Base-by-base conservation (phyloP, 2,329 filamentous ascomycete genomes). In the Colletotrichum higginsianum region DNA sequence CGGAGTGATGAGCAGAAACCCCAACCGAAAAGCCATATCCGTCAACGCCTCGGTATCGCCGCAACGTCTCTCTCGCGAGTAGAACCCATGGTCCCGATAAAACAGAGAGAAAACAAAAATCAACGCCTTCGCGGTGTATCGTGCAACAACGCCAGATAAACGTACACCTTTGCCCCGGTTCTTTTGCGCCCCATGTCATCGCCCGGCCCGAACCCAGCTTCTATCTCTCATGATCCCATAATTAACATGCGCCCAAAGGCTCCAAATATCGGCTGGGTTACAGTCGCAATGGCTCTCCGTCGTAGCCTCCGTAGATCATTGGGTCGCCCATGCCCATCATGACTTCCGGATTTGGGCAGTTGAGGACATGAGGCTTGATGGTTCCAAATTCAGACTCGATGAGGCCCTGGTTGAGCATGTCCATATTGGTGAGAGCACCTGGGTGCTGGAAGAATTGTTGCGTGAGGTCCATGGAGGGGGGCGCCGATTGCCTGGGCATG, bases 271-370 rank as follows among this genome's bases (percentile, higher is more conserved):
- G 35, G 6, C 30, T 30, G 21, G 67, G 12, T 80, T 75, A 86
- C 56, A 86, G 77, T 72, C 83, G 78, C 77, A 86, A 79, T 23
- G 78, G 73, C 60, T 87, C 85, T 67, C 80, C 81, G 68, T 87
- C 86, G 76, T 85, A 88, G 55, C 86, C 85, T 3, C 84, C 82
- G 75, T 86, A 90, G 67, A 90, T 89, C 87, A 89, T 89, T 1
- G 88, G 87, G 72, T 90, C 88, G 21, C 84, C 85, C 76, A 88
- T 84, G 21, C 87, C 86, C 77, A 89, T 82, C 87, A 90, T 90
- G 9, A 87, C 85, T 55, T 88, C 87, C 1, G 86, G 83, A 63
- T 88, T 87, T 52, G 84, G 80, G 74, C 86, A 86, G 47, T 85
- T 85, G 53, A 89, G 80, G 55, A 87, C 83, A 67, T 89, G 86